Evolutionary conservation across 2,329 filamentous ascomycete genomes (phyloP), one percentile per base, ranked within the genome.

Genomic region (Didymella pomorum): DNA sequence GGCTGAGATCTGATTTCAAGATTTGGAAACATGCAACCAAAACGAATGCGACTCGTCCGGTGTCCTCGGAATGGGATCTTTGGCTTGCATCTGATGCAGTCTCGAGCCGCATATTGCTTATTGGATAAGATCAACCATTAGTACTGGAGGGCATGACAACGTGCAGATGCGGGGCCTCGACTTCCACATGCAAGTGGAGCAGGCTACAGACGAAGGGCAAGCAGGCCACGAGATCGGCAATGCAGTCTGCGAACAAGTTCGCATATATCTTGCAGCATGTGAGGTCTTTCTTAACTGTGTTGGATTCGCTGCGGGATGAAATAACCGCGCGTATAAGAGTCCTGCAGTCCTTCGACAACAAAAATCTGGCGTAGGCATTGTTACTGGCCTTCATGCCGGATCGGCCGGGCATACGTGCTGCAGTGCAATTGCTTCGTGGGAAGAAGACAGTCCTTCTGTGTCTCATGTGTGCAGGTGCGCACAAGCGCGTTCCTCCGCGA

Each of bases 171-270:
- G 53, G 56, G 58, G 60, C 42, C 47, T 43, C 44, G 39, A 52
- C 16, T 45, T 47, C 16, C 42, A 51, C 26, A 52, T 33, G 43
- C 28, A 18, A 21, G 23, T 39, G 20, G 33, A 52, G 20, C 26
- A 41, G 28, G 52, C 39, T 58, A 52, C 43, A 60, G 25, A 45
- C 35, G 26, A 29, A 46, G 41, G 44, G 56, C 50, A 60, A 54
- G 35, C 35, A 53, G 41, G 41, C 41, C 16, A 43, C 41, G 29
- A 52, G 58, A 64, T 64, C 58, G 26, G 33, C 56, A 51, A 26
- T 61, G 55, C 56, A 46, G 43, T 46, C 59, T 68, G 64, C 64
- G 64, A 61, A 61, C 52, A 42, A 16, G 56, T 55, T 60, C 56
- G 56, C 51, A 62, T 44, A 51, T 58, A 46, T 44, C 39, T 42